Evolutionary conservation across 1,284 basidiomycete species (phyloP).

Genomic region (Rhodotorula sp.): DNA sequence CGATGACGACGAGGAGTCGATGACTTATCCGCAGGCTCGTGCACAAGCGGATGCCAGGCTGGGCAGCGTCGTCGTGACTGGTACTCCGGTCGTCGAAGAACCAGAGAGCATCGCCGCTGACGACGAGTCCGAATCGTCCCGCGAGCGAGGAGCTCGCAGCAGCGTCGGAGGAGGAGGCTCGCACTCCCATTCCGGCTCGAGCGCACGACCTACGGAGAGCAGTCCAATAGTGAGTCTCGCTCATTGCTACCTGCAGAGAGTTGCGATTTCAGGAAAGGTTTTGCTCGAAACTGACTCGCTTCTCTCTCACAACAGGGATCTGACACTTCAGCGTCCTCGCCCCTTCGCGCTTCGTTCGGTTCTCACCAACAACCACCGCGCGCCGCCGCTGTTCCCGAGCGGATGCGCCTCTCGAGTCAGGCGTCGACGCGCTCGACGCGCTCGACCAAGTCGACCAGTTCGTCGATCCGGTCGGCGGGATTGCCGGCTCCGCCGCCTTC

Average conservation of each 20-base stretch:
- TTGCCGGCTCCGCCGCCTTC: background rate
- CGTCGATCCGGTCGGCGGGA: background rate
- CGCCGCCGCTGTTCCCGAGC: background rate
- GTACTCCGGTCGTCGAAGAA: background rate
- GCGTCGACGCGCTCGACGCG: background rate
- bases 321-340: background rate
- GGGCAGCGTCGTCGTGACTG: background rate
- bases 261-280: no score
- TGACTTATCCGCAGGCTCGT: background rate
- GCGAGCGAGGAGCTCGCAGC: no score
- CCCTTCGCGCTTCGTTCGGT: background rate
- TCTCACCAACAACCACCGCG: background rate
- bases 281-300: background rate
- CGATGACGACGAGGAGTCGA: background rate
- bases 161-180: background rate
- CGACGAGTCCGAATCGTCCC: no score
- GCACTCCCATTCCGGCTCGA: background rate
- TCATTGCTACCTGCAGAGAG: background rate
- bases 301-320: background rate
- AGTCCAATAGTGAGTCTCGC: background rate
- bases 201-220: no score
- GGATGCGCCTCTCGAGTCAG: background rate
- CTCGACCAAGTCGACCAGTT: background rate
- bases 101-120: background rate
- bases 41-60: background rate